Percentiles rank a stretch among this genome's conserved stretches.
These are phyloP conservation scores for Lolium perenne DNA, from an alignment of 176 grass and related monocot species.

Conservation along the genomic window DNA sequence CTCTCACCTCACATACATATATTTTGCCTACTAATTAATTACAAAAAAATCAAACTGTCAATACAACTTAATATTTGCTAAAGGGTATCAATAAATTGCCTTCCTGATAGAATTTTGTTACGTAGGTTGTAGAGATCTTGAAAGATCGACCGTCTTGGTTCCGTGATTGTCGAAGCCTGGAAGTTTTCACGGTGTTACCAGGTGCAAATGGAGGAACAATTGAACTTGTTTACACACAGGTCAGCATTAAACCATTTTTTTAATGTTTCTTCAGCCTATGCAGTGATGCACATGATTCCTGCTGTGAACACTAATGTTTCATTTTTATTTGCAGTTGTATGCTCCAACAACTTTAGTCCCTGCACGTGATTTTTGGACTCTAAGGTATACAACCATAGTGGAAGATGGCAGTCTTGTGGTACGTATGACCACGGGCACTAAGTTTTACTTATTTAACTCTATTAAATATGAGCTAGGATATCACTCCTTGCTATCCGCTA, in stretches of 20 bases:
- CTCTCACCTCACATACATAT: not conserved
- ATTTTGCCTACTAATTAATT: not conserved
- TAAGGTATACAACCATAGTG: slow-evolving; percentile 82
- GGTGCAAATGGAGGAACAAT: slow-evolving; percentile 90
- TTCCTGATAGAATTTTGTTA: slow-evolving; percentile 43
- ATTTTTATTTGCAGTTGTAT: slow-evolving; percentile 66
- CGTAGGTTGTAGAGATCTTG: slow-evolving; percentile 84
- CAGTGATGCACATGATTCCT: not conserved
- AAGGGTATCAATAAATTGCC: not conserved
- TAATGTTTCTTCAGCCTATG: slow-evolving; percentile 5
- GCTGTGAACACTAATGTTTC: not conserved
- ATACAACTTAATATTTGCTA: not conserved
- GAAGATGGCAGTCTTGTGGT: slow-evolving; percentile 99
- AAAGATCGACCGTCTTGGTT: slow-evolving; percentile 97
- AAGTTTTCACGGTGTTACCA: slow-evolving; percentile 88
- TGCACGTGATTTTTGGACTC: slow-evolving; percentile 96
- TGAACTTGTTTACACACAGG: slow-evolving; percentile 97
- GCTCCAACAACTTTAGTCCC: slow-evolving; percentile 97
- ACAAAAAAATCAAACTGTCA: not conserved
- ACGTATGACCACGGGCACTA: slow-evolving; percentile 44
- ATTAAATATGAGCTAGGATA: not conserved
- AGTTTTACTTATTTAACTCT: slow-evolving; percentile 10
- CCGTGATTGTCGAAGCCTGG: slow-evolving; percentile 89
- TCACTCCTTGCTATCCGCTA: not conserved
- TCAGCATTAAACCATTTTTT: slow-evolving; percentile 28